Base-by-base conservation (phyloP, 345 rosid species). In the Gossypium bickii region DNA sequence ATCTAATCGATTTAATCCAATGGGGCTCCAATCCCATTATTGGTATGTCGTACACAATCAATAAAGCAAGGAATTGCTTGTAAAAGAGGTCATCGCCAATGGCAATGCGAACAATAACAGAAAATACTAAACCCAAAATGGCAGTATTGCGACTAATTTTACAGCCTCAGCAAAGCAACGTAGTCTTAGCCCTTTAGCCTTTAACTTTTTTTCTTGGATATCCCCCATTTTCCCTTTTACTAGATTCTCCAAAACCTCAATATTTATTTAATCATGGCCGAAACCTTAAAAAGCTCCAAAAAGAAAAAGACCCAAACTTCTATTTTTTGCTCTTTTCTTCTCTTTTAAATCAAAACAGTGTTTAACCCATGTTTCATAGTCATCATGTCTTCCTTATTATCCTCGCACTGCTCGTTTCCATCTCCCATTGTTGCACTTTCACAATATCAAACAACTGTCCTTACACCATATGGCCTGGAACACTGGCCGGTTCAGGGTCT, bases 391-490 rank as follows among this genome's bases (percentile, higher is more conserved):
- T 77, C 56, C 65, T 89, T 48, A n/a, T 90, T 65, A 60, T 79
- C 29, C 58, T 77, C 70, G 73, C 81, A 72, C 44, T 81, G 56
- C 60, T 89, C 20, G 70, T 89, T 60, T 68, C 84, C 49, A 45
- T 44, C 62, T 85, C 86, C 49, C 73, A 74, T 78, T 79, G 87
- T 1, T 71, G 80, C 81, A 82, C 89, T 16, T 91, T 92, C 81
- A 79, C 91, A 57, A 77, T 89, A 59, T 83, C 87, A 7, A 94
- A 92, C 82, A 87, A 88, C 72, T 92, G 97, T 55, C 93, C 91
- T 7, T 77, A 86, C 49, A 84, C 96, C 49, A 91, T 91, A 81
- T 91, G 98, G 98, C 97, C 94, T 0, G 97, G 92, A 6, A 92
- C 93, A 22, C 85, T 92, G 12, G 84, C 98, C 11, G 98, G 97